Conservation (phyloP, 257 asterid species). For the Thymus mandschuricus region DNA sequence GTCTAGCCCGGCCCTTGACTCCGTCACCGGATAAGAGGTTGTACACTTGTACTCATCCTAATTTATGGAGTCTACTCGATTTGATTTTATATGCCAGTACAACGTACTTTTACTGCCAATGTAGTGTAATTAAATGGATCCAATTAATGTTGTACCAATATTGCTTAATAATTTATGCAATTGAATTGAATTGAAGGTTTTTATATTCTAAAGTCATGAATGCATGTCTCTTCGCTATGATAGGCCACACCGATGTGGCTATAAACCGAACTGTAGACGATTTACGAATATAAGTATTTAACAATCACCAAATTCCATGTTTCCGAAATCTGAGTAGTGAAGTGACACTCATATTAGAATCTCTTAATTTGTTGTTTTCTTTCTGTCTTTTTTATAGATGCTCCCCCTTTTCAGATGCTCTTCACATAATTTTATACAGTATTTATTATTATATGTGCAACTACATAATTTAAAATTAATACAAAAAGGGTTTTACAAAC, state of each 20-base stretch:
- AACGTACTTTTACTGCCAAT: neutral
- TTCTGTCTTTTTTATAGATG: slow-evolving; percentile 23
- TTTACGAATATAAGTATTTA: too few species aligned
- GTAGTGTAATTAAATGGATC: neutral
- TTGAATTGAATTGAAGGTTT: neutral
- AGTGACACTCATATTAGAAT: slow-evolving; percentile 26
- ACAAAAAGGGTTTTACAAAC: too few species aligned
- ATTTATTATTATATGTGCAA: too few species aligned
- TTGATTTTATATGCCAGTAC: neutral
- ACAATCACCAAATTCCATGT: slow-evolving; percentile 1
- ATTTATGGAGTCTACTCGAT: neutral
- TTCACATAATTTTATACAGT: too few species aligned
- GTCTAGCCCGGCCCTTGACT: too few species aligned
- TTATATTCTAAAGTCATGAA: slow-evolving; percentile 1
- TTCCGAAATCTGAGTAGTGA: neutral
- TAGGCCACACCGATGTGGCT: neutral
- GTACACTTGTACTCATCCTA: neutral
- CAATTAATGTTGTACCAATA: neutral
- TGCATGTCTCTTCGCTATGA: neutral
- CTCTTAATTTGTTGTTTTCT: slow-evolving; percentile 37
- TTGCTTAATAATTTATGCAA: neutral
- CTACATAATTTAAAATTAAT: too few species aligned
- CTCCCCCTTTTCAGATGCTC: slow-evolving; percentile 21
- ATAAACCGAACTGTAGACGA: neutral
- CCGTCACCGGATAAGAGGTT: too few species aligned